Percentiles rank a stretch among this genome's conserved stretches.
Evolutionary conservation across 2,329 filamentous ascomycete species (phyloP).

Genomic region (Trichoderma guizhouense): DNA sequence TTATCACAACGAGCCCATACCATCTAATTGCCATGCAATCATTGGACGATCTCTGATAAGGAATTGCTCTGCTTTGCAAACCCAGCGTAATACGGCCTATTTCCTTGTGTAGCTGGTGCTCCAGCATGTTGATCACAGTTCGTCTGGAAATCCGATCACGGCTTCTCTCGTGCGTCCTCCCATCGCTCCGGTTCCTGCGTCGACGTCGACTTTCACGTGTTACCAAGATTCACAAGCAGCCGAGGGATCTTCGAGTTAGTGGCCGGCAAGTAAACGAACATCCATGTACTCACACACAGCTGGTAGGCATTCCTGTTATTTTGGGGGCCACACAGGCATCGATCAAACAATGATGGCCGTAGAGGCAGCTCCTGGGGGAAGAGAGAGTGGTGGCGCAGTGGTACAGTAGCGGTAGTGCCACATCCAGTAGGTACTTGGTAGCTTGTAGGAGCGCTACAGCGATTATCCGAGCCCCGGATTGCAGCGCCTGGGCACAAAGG

Average conservation of each 20-base stretch:
- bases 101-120: not conserved
- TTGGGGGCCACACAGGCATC: not conserved
- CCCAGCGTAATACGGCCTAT: not conserved
- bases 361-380: not conserved
- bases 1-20: not conserved
- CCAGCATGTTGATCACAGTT: not conserved
- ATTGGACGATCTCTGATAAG: not conserved
- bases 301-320: not conserved
- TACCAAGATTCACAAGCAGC: slow-evolving; percentile 19
- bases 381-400: not conserved
- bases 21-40: not conserved
- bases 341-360: not conserved
- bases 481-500: not conserved
- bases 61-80: not conserved
- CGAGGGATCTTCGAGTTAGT: slow-evolving; percentile 21
- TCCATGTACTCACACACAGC: slow-evolving; percentile 7
- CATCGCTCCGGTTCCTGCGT: not conserved
- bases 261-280: not conserved
- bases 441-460: not conserved
- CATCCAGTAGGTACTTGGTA: not conserved
- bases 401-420: not conserved
- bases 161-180: not conserved
- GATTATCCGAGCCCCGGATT: slow-evolving; percentile 4
- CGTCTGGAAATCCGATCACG: not conserved
- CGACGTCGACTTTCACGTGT: slow-evolving; percentile 19